Base-by-base conservation (phyloP, 192 early-diverging fungal species). In the Coemansia reversa region DNA sequence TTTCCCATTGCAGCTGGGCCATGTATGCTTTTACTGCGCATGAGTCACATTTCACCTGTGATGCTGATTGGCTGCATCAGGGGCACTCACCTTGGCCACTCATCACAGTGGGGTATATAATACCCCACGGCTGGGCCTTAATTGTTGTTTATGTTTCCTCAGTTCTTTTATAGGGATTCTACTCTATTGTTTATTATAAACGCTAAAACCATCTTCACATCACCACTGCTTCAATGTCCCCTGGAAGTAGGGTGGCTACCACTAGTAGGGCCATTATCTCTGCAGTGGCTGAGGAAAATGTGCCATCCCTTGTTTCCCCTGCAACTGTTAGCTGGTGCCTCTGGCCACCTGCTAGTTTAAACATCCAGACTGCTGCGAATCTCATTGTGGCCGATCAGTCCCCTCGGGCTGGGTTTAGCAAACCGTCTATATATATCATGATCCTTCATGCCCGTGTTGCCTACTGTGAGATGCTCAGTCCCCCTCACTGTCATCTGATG, bases 251-350 rank as follows among this genome's bases (percentile, higher is more conserved):
- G 9, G 53, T 55, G 19, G 35, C 9, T 12, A 48, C 63, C 23
- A 48, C 54, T 7, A 55, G 39, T 1, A 65, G 19, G 27, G 63
- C 63, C 55, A 65, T 56, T 9, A 65, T 22, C 55, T 65, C 55
- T 1, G 53, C 39, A 12, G 20, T 65, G 3, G 47, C 58, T 14
- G 63, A 65, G 3, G 63, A 65, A 14, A 65, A 56, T 3, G 35
- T 39, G 2, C 63, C 55, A 12, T 65, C 63, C 25, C 29, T 56
- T 5, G 55, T 65, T 3, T 35, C 24, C 3, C 54, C 55, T 0
- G 63, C 22, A 0, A 64, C 4, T 5, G 19, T 20, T 12, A 57
- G 28, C 29, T 49, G 25, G 14, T 30, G 4, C 35, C 5, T 20
- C 42, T 11, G 22, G 1, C 14, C 25, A 18, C 5, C 27, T 33